Conservation (phyloP, 345 rosid species). For the Psidium guajava region DNA sequence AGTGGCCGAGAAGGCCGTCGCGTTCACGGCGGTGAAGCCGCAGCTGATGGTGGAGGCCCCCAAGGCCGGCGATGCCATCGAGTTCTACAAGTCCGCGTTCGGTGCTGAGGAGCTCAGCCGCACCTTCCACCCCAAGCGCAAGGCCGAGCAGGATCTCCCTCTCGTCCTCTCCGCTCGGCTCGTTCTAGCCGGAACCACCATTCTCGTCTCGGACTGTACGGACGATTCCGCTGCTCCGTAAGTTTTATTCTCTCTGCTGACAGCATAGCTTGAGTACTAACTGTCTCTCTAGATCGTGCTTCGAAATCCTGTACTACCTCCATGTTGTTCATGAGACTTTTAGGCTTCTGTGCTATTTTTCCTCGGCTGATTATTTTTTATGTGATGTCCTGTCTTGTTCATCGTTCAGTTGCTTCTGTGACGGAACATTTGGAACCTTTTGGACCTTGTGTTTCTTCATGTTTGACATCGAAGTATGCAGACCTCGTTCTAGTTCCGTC, state of each 20-base stretch:
- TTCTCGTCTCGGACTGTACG: slow-evolving; percentile 44
- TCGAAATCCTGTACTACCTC: background rate
- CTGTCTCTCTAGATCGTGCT: background rate
- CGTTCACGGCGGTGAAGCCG: slow-evolving; percentile 51
- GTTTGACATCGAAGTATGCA: background rate
- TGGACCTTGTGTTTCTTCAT: background rate
- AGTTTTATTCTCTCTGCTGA: background rate
- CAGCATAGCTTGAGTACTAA: background rate
- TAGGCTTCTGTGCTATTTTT: background rate
- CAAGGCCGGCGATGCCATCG: slow-evolving; percentile 63
- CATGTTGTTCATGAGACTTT: background rate
- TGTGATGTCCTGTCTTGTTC: background rate
- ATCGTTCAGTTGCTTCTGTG: background rate
- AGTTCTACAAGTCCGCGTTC: slow-evolving; percentile 76
- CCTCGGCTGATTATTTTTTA: background rate
- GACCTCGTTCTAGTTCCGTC: background rate
- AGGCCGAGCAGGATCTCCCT: slow-evolving; percentile 88
- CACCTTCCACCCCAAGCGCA: slow-evolving; percentile 66
- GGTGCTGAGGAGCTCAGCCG: slow-evolving; percentile 64
- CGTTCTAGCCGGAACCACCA: slow-evolving; percentile 43
- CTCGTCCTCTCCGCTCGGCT: slow-evolving; percentile 66
- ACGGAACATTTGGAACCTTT: background rate
- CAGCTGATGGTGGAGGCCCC: slow-evolving; percentile 73
- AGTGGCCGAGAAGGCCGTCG: slow-evolving; percentile 27
- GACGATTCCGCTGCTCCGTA: slow-evolving; percentile 28